Evolutionary conservation across 2,329 filamentous ascomycete species (phyloP).

Genomic region (Ceratocystis diversiconidia): DNA sequence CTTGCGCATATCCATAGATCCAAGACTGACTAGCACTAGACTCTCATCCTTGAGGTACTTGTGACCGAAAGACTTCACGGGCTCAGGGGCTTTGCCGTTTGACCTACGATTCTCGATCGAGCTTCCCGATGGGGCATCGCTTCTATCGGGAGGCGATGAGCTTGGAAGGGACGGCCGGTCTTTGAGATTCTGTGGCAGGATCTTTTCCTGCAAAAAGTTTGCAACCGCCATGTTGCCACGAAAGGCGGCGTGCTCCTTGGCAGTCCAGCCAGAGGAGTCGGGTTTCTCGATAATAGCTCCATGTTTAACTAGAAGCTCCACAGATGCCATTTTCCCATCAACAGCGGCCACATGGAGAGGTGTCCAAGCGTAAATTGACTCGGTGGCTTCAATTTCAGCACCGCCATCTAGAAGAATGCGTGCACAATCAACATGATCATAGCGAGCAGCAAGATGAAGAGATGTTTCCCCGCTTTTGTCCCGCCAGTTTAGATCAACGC

Average conservation of each 20-base stretch:
- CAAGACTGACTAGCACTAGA: constrained; percentile 81
- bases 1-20: constrained; percentile 88
- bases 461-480: constrained; percentile 84
- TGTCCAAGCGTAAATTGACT: constrained; percentile 85
- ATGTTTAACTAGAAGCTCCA: constrained; percentile 61
- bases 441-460: constrained; percentile 78
- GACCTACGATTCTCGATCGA: constrained; percentile 50
- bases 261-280: constrained; percentile 87
- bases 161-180: constrained; percentile 2
- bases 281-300: constrained; percentile 60
- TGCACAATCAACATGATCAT: constrained; percentile 71
- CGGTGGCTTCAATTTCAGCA: constrained; percentile 59
- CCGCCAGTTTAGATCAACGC: constrained; percentile 85
- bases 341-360: constrained; percentile 88
- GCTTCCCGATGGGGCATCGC: constrained; percentile 31
- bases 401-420: constrained; percentile 61
- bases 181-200: constrained; percentile 19
- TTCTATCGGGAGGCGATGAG: constrained; percentile 12
- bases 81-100: constrained; percentile 48
- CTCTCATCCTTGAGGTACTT: constrained; percentile 81
- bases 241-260: constrained; percentile 81
- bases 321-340: constrained; percentile 65
- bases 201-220: constrained; percentile 37
- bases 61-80: constrained; percentile 91
- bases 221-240: constrained; percentile 79